A percentile compares a stretch with the other conserved stretches of the same genome.
phyloP scores from a whole-genome alignment of 1,284 basidiomycete species.

The Tausonia pullulans region DNA sequence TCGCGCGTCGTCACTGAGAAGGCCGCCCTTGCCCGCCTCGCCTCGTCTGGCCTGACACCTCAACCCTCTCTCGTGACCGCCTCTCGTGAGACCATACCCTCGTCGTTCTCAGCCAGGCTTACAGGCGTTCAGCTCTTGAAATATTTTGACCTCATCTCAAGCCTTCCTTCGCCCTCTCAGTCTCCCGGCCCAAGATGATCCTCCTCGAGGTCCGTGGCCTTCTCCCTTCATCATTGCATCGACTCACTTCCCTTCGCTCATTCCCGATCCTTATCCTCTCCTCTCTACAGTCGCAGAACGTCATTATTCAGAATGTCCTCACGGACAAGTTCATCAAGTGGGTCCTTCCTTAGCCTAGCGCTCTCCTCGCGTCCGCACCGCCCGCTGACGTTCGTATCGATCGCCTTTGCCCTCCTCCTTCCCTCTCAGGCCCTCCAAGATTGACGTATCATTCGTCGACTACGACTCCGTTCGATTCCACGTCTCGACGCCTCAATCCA shows the following conservation, averaged over 20 bases:
- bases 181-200: constrained; percentile 42
- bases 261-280: no score
- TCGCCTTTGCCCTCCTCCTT: constrained; percentile 9
- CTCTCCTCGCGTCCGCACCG: background rate
- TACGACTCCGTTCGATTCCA: constrained; percentile 96
- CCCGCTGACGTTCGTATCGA: background rate
- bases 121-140: no score
- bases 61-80: no score
- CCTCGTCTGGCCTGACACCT: no score
- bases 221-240: background rate
- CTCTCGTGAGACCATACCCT: no score
- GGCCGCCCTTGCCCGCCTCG: no score
- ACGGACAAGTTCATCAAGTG: constrained; percentile 83
- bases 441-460: constrained; percentile 94
- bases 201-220: constrained; percentile 48
- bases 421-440: constrained; percentile 58
- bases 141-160: no score
- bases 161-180: no score
- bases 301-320: constrained; percentile 84
- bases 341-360: constrained; percentile 25
- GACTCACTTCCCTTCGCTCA: background rate
- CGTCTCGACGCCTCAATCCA: constrained; percentile 73
- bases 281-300: constrained; percentile 60
- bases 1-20: no score
- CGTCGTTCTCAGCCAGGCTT: no score